phyloP scores from a whole-genome alignment of 352 stramenopile species.

The Pythium rhizo-oryzae region DNA sequence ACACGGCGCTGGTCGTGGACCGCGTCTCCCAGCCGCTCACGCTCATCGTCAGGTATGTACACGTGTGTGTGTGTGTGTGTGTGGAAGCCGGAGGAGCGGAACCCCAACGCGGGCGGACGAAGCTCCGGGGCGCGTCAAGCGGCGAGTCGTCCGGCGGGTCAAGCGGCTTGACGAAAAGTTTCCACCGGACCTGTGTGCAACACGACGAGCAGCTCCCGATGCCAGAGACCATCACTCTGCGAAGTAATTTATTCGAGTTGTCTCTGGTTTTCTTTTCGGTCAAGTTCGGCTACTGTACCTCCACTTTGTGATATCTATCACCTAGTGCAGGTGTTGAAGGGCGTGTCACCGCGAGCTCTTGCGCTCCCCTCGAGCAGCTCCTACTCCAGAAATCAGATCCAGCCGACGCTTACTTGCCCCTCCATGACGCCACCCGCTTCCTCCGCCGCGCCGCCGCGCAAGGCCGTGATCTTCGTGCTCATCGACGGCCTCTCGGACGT shows the following conservation, averaged over 20 bases:
- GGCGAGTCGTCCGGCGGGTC: not conserved
- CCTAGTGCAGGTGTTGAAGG: not conserved
- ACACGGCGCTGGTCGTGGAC: conserved; percentile 19
- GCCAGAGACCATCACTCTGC: conserved; percentile 23
- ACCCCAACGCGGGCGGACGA: too few species aligned
- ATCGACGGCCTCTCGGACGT: conserved; percentile 87
- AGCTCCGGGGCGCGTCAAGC: not conserved
- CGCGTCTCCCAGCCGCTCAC: conserved; percentile 26
- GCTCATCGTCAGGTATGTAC: conserved; percentile 12
- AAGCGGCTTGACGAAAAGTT: not conserved
- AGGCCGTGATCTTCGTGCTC: conserved; percentile 82
- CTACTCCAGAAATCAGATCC: conserved; percentile 4
- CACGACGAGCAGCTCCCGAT: not conserved
- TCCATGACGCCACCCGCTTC: not conserved
- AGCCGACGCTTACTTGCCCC: not conserved
- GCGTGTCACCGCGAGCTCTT: not conserved
- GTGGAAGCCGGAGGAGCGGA: too few species aligned
- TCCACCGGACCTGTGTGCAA: not conserved
- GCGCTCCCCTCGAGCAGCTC: not conserved
- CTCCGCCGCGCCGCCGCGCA: conserved; percentile 8
- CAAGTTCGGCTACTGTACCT: too few species aligned
- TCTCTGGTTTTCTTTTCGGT: too few species aligned
- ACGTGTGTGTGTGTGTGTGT: too few species aligned
- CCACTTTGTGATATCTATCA: too few species aligned
- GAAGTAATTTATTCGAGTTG: too few species aligned